phyloP scores from a whole-genome alignment of 176 grass and related monocot genomes.

The Zea mays region Zm-B73-REFERENCE-NAM-5.0 NC_050105.1:90350001-90350500 shows the following conservation, averaged over 20 bases:
- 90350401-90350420: not conserved
- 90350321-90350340: conserved; percentile 1
- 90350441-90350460: not conserved
- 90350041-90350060: not conserved
- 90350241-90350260: not conserved
- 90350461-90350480: not conserved
- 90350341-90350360: conserved; percentile 19
- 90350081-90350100: not conserved
- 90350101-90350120: not conserved
- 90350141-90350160: too few species aligned
- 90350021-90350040: not conserved
- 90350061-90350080: not conserved
- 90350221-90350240: not conserved
- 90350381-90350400: not conserved
- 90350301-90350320: not conserved
- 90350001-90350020: not conserved
- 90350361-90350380: conserved; percentile 23
- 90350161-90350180: not conserved
- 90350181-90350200: not conserved
- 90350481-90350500: conserved; percentile 24
- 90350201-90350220: not conserved
- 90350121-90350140: too few species aligned
- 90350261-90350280: not conserved
- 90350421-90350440: not conserved
- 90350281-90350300: not conserved